Percentiles rank a stretch among this genome's conserved stretches.
These are phyloP conservation scores for Nannochloropsis granulata DNA, from an alignment of 108 stramenopile genomes.

Conservation along the genomic window DNA sequence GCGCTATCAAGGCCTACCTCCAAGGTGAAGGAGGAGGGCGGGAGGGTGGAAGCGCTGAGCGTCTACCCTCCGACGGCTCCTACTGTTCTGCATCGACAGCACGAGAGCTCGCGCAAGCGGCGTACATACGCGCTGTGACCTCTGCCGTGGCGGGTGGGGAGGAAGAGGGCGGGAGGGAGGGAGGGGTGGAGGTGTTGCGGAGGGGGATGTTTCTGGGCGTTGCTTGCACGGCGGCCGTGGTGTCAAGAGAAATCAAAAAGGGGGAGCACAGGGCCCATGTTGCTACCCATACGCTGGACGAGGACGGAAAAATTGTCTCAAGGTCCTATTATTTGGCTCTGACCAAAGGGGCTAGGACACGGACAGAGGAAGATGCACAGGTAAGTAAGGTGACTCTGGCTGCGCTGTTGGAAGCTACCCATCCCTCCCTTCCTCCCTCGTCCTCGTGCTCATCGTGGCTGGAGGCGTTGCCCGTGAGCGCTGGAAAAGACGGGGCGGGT, in stretches of 20 bases:
- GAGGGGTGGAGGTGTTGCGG: neutral
- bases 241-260: neutral
- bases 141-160: neutral
- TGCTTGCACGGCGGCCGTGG: neutral
- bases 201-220: neutral
- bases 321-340: neutral
- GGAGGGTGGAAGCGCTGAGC: neutral
- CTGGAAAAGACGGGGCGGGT: neutral
- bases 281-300: neutral
- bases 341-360: neutral
- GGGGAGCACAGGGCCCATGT: neutral
- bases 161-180: neutral
- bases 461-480: neutral
- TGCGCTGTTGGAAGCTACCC: neutral
- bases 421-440: neutral
- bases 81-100: neutral
- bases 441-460: neutral
- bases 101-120: neutral
- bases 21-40: neutral
- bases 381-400: neutral
- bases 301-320: neutral
- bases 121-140: neutral
- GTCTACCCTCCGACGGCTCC: neutral
- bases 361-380: neutral
- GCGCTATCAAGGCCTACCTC: neutral